phyloP scores from a whole-genome alignment of 148 eudicot genomes.

The Limonium bicolor region DNA sequence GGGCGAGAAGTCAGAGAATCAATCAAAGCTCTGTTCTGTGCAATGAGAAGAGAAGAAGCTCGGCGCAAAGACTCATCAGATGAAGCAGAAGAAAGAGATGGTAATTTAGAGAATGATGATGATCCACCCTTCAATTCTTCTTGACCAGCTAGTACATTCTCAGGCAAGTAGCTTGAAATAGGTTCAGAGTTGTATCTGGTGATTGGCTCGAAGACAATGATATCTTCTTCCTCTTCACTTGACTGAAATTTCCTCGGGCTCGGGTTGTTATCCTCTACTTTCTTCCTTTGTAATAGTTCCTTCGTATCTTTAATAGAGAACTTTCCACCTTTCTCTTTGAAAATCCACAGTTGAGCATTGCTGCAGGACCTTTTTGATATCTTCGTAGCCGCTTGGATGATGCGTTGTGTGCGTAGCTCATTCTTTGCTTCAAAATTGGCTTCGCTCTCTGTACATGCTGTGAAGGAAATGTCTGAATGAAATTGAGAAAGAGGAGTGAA shows the following conservation, averaged over 20 bases:
- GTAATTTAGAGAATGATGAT: no score
- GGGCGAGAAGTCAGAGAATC: slow-evolving; percentile 25
- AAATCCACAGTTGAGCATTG: slow-evolving; percentile 23
- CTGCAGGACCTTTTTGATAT: slow-evolving; percentile 17
- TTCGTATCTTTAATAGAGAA: slow-evolving; percentile 14
- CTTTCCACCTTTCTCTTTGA: slow-evolving; percentile 17
- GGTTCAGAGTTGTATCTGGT: slow-evolving; percentile 71
- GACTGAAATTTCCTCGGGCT: slow-evolving; percentile 6
- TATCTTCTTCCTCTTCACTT: slow-evolving; percentile 80
- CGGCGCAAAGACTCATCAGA: slow-evolving; percentile 61
- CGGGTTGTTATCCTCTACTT: not conserved
- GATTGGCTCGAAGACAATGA: slow-evolving; percentile 81
- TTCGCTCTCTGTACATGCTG: slow-evolving; percentile 19
- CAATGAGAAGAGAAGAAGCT: slow-evolving; percentile 55
- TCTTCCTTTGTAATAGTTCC: not conserved
- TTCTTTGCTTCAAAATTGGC: slow-evolving; percentile 18
- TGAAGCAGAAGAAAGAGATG: not conserved
- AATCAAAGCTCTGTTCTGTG: slow-evolving; percentile 27
- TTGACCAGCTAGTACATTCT: slow-evolving; percentile 3
- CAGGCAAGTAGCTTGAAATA: slow-evolving; percentile 9
- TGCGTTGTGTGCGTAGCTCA: slow-evolving; percentile 32
- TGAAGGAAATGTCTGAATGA: slow-evolving; percentile 33
- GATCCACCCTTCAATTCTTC: slow-evolving; percentile 6
- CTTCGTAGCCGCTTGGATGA: slow-evolving; percentile 38
- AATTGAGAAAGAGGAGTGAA: slow-evolving; percentile 34